Base-by-base conservation (phyloP, 768 basidiomycete genomes). In the Asterophora parasitica region DNA sequence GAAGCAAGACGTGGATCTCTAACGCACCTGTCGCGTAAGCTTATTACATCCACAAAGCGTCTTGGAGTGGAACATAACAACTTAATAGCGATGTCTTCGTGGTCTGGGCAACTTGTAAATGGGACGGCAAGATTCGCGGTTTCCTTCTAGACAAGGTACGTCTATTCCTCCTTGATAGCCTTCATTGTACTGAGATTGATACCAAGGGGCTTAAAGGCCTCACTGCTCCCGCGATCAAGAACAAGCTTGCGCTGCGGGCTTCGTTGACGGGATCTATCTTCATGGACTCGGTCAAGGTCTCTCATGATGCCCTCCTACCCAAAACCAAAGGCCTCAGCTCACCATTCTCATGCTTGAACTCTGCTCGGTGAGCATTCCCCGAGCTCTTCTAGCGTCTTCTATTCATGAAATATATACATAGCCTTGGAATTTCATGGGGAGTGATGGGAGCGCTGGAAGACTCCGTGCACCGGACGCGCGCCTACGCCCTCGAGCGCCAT, bases 1-100 rank as follows among this genome's bases (percentile, higher is more conserved):
- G 95, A 43, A 88, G 88, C 66, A 98, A 98, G 74, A 98, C 92
- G 0, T 98, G 95, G 95, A 98, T 98, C 61, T 81, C 92, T 11
- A 96, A 96, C 61, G 82, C 93, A 1, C 92, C 93, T 7, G 82
- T 89, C 45, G 92, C 93, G 83, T 90, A 61, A 66, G 84, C 30
- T 30, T 8, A 5, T 30, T 8, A 5, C 20, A 32, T 26, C 72
- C 37, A 23, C 30, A 10, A 31, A 31, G 4, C 40, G 8, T 31
- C 33, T 39, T 52, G 5, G 20, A 19, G 13, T 6, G 11, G 8
- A 17, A 42, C 16, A 11, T 50, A 45, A 44, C n/a, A 11, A 49
- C 16, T 8, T 46, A 11, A 32, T 36, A 92, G 89, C 1, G 94
- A 96, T 53, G 62, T 98, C 0, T 94, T 96, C 61, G 73, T 98